A percentile compares a stretch with the other conserved stretches of the same genome.
Conservation (phyloP, 306 rosid genomes). For the Mimosa bimucronata region DNA sequence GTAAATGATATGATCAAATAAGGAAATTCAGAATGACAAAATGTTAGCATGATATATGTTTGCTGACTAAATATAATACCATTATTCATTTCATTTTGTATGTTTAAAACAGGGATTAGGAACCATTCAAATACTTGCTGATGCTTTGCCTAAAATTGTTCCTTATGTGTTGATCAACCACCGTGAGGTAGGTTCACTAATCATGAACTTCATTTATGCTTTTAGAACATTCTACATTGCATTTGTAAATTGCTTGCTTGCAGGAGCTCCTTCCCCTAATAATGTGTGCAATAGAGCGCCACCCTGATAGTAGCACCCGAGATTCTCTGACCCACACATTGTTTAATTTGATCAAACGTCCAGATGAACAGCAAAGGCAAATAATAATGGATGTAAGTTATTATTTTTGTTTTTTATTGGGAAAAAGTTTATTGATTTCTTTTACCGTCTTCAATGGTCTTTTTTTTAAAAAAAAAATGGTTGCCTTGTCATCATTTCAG, state of each 20-base stretch:
- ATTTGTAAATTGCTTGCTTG: constrained; percentile 35
- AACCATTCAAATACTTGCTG: constrained; percentile 92
- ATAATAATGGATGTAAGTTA: constrained; percentile 92
- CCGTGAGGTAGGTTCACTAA: constrained; percentile 92
- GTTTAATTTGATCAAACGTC: constrained; percentile 96
- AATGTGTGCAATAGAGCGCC: constrained; percentile 97
- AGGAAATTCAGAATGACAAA: constrained; percentile 11
- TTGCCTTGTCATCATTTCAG: constrained; percentile 53
- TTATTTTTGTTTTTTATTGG: neutral
- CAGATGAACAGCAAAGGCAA: constrained; percentile 91
- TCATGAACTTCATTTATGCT: constrained; percentile 13
- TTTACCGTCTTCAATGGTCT: constrained; percentile 27
- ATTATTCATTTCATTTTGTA: constrained; percentile 23
- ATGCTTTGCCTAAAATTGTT: constrained; percentile 95
- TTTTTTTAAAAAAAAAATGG: constrained; percentile 18
- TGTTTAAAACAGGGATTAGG: constrained; percentile 70
- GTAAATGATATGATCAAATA: neutral
- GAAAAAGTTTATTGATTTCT: constrained; percentile 1
- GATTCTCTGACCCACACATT: constrained; percentile 98
- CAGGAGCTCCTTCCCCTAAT: constrained; percentile 98
- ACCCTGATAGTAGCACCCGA: constrained; percentile 91
- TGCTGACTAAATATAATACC: neutral
- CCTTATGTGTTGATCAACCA: constrained; percentile 98
- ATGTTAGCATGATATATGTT: neutral
- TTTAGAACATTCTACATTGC: constrained; percentile 25